A percentile compares a stretch with the other conserved stretches of the same genome.
Conservation (phyloP, 306 rosid species). For the Fragaria iinumae region DNA sequence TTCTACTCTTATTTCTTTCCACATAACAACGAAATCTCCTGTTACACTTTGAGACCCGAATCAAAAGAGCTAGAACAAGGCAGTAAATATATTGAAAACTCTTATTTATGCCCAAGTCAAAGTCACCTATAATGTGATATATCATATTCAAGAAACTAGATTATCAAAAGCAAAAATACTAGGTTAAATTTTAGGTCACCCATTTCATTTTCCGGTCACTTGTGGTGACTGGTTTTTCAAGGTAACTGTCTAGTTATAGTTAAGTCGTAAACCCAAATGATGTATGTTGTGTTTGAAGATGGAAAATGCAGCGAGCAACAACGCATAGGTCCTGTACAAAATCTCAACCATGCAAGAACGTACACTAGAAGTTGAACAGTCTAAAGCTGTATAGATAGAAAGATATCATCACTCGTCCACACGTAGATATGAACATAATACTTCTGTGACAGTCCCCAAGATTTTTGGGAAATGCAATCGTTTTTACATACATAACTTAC, state of each 20-base stretch:
- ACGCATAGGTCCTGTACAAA: not conserved
- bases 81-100: too few species aligned
- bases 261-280: not conserved
- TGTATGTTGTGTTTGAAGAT: not conserved
- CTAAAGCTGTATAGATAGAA: not conserved
- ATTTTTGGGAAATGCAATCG: not conserved
- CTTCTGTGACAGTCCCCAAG: not conserved
- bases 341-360: not conserved
- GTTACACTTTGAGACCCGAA: too few species aligned
- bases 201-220: too few species aligned
- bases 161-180: too few species aligned
- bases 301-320: not conserved
- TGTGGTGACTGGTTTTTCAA: too few species aligned
- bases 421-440: not conserved
- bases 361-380: not conserved
- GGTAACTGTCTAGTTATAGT: not conserved
- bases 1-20: too few species aligned
- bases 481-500: conserved; percentile 4
- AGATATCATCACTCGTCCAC: not conserved
- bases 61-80: too few species aligned
- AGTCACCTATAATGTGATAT: too few species aligned
- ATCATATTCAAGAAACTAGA: too few species aligned
- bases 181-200: too few species aligned
- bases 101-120: too few species aligned
- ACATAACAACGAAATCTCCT: too few species aligned